These are phyloP conservation scores for Erodium trifolium DNA, from an alignment of 441 rosid species.

Conservation along the genomic window DNA sequence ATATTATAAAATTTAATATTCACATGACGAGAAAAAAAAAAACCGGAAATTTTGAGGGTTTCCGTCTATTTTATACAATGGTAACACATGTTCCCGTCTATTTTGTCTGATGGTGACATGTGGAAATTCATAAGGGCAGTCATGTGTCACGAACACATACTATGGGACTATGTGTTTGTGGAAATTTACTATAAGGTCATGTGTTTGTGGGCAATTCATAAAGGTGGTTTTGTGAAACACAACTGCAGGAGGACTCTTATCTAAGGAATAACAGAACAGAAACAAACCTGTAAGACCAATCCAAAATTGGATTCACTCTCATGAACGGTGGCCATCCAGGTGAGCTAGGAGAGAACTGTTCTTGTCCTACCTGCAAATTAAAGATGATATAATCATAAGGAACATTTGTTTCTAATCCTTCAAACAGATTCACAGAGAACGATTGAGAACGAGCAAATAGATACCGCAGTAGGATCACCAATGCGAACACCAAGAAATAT, in stretches of 20 bases:
- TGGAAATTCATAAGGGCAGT: too few relatives aligned
- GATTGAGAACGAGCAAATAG: slow-evolving; percentile 9
- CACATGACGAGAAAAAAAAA: too few relatives aligned
- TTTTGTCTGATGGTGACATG: too few relatives aligned
- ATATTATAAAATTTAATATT: too few relatives aligned
- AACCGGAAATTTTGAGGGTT: too few relatives aligned
- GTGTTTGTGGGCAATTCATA: too few relatives aligned
- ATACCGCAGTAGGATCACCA: slow-evolving; percentile 99
- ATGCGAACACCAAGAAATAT: slow-evolving; percentile 97
- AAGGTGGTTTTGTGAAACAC: background rate
- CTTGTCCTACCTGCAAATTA: slow-evolving; percentile 80
- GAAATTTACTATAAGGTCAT: too few relatives aligned
- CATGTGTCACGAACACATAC: too few relatives aligned
- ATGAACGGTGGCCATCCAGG: slow-evolving; percentile 99
- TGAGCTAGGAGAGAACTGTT: slow-evolving; percentile 97
- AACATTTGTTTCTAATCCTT: slow-evolving; percentile 11
- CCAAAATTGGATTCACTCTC: slow-evolving; percentile 99
- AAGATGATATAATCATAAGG: slow-evolving; percentile 9
- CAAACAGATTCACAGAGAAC: too few relatives aligned
- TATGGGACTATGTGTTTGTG: too few relatives aligned
- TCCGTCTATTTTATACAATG: too few relatives aligned
- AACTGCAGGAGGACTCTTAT: background rate
- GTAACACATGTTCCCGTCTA: too few relatives aligned
- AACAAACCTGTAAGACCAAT: slow-evolving; percentile 93
- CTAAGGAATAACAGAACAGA: slow-evolving; percentile 5